Base-by-base conservation (phyloP, 352 stramenopile species). In the Phytophthora tubulina region DNA sequence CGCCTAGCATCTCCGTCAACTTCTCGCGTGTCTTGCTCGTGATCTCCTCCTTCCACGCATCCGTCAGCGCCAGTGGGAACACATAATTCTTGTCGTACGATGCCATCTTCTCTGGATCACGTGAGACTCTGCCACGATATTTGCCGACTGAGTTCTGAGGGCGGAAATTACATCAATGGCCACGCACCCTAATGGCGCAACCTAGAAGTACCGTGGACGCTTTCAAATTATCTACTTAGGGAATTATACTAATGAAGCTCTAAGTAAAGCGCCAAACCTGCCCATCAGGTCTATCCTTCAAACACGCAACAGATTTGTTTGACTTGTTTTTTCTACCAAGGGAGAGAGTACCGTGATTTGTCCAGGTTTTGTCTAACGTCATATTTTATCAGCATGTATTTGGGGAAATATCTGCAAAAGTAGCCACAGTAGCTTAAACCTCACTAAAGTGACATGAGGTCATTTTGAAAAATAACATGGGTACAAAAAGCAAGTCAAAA, bases 1-100 rank as follows among this genome's bases (percentile, higher is more conserved):
- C 85, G 56, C 86, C 88, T 41, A 96, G 79, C 80, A 94, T 91
- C 70, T 96, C 84, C 21, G 79, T 82, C 10, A 96, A 81, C 63
- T 91, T 83, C 21, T 78, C 65, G 35, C 84, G 73, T 46, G 82
- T 85, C 52, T 75, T 74, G 38, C 8, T 33, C 69, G 83, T 72
- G 67, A 96, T 84, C 59, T 90, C 67, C 49, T 72, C 55, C 78
- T 93, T 92, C 67, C 83, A 84, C 46, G 70, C 80, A 32, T 82
- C 65, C 58, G 79, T 88, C 35, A 94, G 79, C 66, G 63, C 65
- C 63, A 85, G 68, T 36, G 77, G 80, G 72, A 91, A 93, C 64
- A 90, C 85, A 63, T 93, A 93, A 50, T 69, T 75, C 65, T 67
- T 78, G n/a, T 49, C 72, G 38, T 71, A 76, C 59, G 70, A 69